Conservation (phyloP, 2,329 filamentous ascomycete genomes). For the Cercospora zeina region DNA sequence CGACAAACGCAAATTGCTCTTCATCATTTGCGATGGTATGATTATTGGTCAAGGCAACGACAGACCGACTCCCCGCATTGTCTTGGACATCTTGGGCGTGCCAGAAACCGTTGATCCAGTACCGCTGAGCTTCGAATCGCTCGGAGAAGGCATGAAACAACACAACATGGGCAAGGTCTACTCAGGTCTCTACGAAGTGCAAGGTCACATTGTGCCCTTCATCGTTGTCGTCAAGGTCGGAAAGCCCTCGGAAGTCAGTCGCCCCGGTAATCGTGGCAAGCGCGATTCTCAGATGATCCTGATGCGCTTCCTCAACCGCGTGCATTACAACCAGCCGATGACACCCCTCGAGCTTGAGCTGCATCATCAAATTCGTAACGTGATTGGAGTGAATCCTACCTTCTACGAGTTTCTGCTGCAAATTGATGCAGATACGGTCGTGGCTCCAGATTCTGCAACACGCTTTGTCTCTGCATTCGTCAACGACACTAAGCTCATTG, state of each 20-base stretch:
- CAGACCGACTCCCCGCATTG: slow-evolving; percentile 88
- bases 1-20: slow-evolving; percentile 93
- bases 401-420: slow-evolving; percentile 97
- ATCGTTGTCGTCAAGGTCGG: slow-evolving; percentile 95
- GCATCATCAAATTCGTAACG: slow-evolving; percentile 97
- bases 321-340: slow-evolving; percentile 97
- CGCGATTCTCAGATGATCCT: slow-evolving; percentile 98
- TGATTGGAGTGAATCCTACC: slow-evolving; percentile 96
- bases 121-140: slow-evolving; percentile 91
- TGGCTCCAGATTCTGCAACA: slow-evolving; percentile 83
- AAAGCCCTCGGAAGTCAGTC: slow-evolving; percentile 71
- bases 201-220: slow-evolving; percentile 97
- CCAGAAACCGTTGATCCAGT: slow-evolving; percentile 92
- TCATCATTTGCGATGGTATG: slow-evolving; percentile 96
- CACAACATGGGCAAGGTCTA: slow-evolving; percentile 99
- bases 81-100: slow-evolving; percentile 94
- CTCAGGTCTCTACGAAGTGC: slow-evolving; percentile 94
- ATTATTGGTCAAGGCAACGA: slow-evolving; percentile 99
- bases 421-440: slow-evolving; percentile 96
- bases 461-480: slow-evolving; percentile 91
- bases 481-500: slow-evolving; percentile 89
- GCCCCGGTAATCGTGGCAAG: slow-evolving; percentile 95
- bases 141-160: slow-evolving; percentile 93
- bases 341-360: slow-evolving; percentile 95
- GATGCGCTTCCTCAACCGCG: slow-evolving; percentile 98